phyloP scores from a whole-genome alignment of 2,329 filamentous ascomycete species.

The Tolypocladium tundrense region DNA sequence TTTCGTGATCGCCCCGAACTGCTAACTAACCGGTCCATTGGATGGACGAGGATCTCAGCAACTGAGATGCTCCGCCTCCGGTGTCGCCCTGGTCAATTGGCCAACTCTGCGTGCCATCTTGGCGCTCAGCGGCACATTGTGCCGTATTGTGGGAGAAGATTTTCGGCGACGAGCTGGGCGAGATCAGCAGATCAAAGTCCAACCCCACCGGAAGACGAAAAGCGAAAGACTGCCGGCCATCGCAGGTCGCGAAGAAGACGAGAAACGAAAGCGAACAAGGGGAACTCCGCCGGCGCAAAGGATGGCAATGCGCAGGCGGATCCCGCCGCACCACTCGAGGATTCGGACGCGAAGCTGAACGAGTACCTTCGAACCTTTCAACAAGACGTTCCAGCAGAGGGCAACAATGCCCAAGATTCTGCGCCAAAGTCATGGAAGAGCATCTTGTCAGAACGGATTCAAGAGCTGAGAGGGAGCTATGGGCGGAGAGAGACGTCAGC shows the following conservation, averaged over 20 bases:
- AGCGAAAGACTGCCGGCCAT: background rate
- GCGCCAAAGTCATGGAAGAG: background rate
- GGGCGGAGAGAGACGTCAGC: background rate
- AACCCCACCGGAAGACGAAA: background rate
- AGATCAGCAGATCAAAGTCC: background rate
- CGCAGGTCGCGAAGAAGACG: background rate
- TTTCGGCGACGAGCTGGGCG: background rate
- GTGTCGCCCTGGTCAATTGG: slow-evolving; percentile 8
- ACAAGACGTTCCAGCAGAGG: background rate
- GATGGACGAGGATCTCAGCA: slow-evolving; percentile 1
- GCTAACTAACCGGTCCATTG: background rate
- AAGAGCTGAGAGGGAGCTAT: background rate
- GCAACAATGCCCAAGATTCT: background rate
- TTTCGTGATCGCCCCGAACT: background rate
- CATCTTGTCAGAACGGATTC: background rate
- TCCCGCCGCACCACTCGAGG: background rate
- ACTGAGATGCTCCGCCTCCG: slow-evolving; percentile 19
- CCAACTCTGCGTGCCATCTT: background rate
- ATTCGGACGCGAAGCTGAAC: background rate
- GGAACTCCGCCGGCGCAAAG: background rate
- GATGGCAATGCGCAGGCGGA: background rate
- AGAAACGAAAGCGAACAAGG: background rate
- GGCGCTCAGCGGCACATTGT: background rate
- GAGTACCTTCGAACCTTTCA: background rate
- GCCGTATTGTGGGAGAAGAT: background rate